Conservation (phyloP, 2,329 filamentous ascomycete genomes). For the Penicillium polonicum region DNA sequence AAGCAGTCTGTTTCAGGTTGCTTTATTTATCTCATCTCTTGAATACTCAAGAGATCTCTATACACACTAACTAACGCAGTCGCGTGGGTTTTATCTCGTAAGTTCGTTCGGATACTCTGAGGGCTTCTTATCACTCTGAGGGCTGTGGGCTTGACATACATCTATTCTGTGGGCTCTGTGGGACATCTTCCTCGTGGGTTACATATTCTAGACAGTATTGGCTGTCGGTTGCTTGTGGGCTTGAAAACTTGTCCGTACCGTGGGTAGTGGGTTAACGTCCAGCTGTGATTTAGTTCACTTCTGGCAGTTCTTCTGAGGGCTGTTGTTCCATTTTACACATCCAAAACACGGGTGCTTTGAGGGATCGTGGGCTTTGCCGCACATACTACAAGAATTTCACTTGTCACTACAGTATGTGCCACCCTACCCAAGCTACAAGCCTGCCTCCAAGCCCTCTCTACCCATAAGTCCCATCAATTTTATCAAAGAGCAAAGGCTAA, state of each 20-base stretch:
- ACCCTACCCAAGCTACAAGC: conserved; percentile 13
- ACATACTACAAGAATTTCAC: conserved; percentile 26
- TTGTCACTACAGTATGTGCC: conserved; percentile 17
- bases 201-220: conserved; percentile 43
- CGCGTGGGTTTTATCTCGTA: conserved; percentile 36
- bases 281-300: conserved; percentile 35
- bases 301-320: conserved; percentile 30
- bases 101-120: conserved; percentile 40
- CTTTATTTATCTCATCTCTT: conserved; percentile 10
- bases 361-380: conserved; percentile 40
- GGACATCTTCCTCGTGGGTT: conserved; percentile 42
- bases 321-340: conserved; percentile 27
- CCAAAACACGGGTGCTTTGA: conserved; percentile 36
- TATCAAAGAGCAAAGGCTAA: conserved; percentile 19
- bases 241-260: conserved; percentile 42
- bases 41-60: conserved; percentile 10
- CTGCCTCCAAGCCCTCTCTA: conserved; percentile 7
- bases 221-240: conserved; percentile 46
- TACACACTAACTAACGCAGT: conserved; percentile 32
- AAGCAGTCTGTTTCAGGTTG: conserved; percentile 19
- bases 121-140: conserved; percentile 41
- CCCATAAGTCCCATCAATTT: background rate
- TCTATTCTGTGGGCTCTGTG: conserved; percentile 44
- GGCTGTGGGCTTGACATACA: conserved; percentile 45
- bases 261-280: conserved; percentile 42